These are phyloP conservation scores for Diddensiella santjacobensis DNA, from an alignment of 805 yeast genomes.

Conservation along the genomic window DNA sequence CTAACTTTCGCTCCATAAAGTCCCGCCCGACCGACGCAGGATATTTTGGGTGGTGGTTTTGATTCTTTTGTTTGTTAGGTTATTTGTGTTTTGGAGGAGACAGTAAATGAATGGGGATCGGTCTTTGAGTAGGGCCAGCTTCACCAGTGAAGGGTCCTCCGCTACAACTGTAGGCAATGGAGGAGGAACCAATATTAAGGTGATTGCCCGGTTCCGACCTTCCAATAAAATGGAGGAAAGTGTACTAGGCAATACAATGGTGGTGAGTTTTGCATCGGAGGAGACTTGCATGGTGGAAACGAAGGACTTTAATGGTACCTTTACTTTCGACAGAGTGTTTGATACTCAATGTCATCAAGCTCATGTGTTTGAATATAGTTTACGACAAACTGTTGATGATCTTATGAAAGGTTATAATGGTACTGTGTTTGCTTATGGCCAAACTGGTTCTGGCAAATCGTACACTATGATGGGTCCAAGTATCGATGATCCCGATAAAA, in stretches of 20 bases:
- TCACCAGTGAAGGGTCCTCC: conserved; percentile 7
- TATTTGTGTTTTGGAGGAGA: too few species aligned
- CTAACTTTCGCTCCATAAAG: too few species aligned
- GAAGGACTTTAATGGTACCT: conserved; percentile 33
- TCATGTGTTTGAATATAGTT: conserved; percentile 56
- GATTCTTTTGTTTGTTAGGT: too few species aligned
- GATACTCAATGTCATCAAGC: conserved; percentile 47
- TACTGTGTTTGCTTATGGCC: conserved; percentile 75
- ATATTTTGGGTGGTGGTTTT: too few species aligned
- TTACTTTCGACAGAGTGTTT: conserved; percentile 67
- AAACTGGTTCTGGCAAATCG: conserved; percentile 74
- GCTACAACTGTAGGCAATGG: background rate
- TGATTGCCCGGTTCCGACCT: conserved; percentile 72
- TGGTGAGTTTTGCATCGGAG: conserved; percentile 24
- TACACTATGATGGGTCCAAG: conserved; percentile 69
- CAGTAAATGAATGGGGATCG: conserved; percentile 9
- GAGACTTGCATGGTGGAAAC: conserved; percentile 27
- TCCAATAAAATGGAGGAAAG: conserved; percentile 37
- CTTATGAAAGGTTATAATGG: conserved; percentile 74
- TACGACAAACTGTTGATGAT: conserved; percentile 62
- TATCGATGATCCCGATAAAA: conserved; percentile 36
- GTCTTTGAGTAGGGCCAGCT: conserved; percentile 10
- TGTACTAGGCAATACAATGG: conserved; percentile 19
- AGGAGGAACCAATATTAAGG: conserved; percentile 46
- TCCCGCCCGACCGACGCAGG: too few species aligned